Base-by-base conservation (phyloP, 352 stramenopile species). In the Pythium guiyangense region DNA sequence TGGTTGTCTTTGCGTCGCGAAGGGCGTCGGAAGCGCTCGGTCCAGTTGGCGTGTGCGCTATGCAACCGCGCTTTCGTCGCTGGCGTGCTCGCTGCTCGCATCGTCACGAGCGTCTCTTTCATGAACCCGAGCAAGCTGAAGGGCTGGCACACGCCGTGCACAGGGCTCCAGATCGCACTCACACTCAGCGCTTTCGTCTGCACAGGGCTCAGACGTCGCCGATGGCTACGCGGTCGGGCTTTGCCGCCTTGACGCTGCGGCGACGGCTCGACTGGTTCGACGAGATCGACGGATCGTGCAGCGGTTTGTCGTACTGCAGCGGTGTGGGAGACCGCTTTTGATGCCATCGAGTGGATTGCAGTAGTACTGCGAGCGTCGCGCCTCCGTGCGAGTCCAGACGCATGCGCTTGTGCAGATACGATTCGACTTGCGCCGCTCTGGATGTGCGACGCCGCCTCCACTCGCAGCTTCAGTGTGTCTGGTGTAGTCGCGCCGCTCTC, bases 61-160 rank as follows among this genome's bases (percentile, higher is more conserved):
- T 44, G 39, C 3, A 4, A 4, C 14, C 18, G 48, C 31, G 31
- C n/a, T 17, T 53, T 53, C 29, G 27, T 20, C 4, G 48, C 29
- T 44, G 15, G 12, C 29, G 37, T 52, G 35, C 37, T 45, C 25
- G n/a, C 1, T 8, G 25, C 25, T 18, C 20, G 43, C 29, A 0
- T 17, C 49, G 6, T 26, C 18, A 15, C 27, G 18, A 29, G 1
- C 40, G 57, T 60, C 43, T 85, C 74, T 22, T 70, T 74, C 64
- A 80, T 66, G 40, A 88, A 90, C 2, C 83, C 83, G 18, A 93
- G 54, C 26, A 93, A 57, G 14, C 77, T 60, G 49, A 91, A 93
- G 14, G 83, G 83, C 49, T 90, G 78, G 10, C 76, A 88, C 11
- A 90, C 76, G 14, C 83, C 80, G 52, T 93, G 83, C 1, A 91